These are phyloP conservation scores for Metschnikowia lachancei DNA, from an alignment of 805 yeast genomes.

Conservation along the genomic window DNA sequence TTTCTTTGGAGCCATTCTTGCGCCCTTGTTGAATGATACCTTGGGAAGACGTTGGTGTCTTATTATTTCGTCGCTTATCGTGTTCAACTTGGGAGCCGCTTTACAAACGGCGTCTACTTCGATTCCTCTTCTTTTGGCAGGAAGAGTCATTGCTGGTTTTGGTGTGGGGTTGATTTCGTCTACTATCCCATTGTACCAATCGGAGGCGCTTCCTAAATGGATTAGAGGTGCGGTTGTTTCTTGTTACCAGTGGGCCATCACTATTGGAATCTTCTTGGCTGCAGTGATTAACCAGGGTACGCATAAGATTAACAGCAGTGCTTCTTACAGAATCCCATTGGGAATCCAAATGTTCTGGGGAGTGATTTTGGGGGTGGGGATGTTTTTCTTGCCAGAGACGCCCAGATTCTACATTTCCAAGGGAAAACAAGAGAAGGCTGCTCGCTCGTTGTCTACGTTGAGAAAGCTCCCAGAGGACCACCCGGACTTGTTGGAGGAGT, in stretches of 20 bases:
- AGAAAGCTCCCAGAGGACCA: conserved; percentile 52
- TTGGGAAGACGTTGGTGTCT: conserved; percentile 40
- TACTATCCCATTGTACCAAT: conserved; percentile 39
- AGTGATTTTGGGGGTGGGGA: conserved; percentile 26
- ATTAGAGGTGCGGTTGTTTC: conserved; percentile 44
- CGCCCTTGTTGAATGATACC: conserved; percentile 37
- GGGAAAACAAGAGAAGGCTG: conserved; percentile 27
- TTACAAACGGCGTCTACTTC: conserved; percentile 38
- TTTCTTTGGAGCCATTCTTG: conserved; percentile 39
- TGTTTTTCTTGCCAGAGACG: conserved; percentile 34
- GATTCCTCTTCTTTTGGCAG: conserved; percentile 37
- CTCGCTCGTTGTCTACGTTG: conserved; percentile 31
- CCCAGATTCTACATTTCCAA: conserved; percentile 38
- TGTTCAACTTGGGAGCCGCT: conserved; percentile 37
- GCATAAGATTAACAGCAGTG: conserved; percentile 32
- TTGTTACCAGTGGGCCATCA: conserved; percentile 41
- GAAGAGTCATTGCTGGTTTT: conserved; percentile 40
- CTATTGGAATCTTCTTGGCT: conserved; percentile 39
- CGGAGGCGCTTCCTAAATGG: conserved; percentile 43
- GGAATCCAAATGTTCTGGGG: conserved; percentile 41
- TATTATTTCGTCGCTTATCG: conserved; percentile 32
- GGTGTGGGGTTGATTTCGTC: conserved; percentile 45
- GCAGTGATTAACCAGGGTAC: conserved; percentile 38
- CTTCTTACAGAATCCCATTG: conserved; percentile 43
- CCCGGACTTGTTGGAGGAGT: conserved; percentile 63